phyloP scores from a whole-genome alignment of 495 filamentous ascomycete genomes.

The Glonium stellatum region DNA sequence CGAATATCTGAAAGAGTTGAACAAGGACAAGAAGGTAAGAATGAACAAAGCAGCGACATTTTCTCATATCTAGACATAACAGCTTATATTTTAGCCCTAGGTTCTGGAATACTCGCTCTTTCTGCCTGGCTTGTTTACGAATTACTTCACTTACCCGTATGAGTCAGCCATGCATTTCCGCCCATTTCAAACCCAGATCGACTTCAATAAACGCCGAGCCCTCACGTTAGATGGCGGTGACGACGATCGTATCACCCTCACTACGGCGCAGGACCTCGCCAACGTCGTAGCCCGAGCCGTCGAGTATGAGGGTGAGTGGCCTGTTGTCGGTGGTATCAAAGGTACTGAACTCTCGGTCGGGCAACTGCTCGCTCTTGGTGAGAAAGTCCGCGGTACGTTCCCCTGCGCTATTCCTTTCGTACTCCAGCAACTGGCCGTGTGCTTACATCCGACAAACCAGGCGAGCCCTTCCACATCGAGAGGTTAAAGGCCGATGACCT shows the following conservation, averaged over 20 bases:
- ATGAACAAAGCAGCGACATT: too few species aligned
- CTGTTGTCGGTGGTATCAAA: conserved; percentile 45
- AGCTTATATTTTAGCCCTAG: conserved; percentile 32
- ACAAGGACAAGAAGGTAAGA: conserved; percentile 46
- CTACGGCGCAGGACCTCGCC: conserved; percentile 43
- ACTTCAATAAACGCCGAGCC: conserved; percentile 45
- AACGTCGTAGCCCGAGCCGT: conserved; percentile 44
- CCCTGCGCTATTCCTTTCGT: not conserved
- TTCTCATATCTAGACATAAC: too few species aligned
- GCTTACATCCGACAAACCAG: conserved; percentile 18
- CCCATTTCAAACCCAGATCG: conserved; percentile 37
- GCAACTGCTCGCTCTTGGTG: conserved; percentile 42
- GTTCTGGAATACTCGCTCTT: conserved; percentile 55
- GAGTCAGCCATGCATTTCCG: conserved; percentile 45
- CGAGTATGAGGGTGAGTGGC: conserved; percentile 52
- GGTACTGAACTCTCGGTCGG: conserved; percentile 41
- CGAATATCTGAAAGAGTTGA: conserved; percentile 46
- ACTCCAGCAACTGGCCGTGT: not conserved
- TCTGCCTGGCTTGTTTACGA: conserved; percentile 47
- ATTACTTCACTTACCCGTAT: conserved; percentile 49
- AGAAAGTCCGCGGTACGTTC: conserved; percentile 45
- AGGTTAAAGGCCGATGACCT: conserved; percentile 35
- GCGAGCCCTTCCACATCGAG: conserved; percentile 41
- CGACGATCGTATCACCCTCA: conserved; percentile 43
- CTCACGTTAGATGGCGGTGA: conserved; percentile 45